A percentile compares a stretch with the other conserved stretches of the same genome.
phyloP scores from a whole-genome alignment of 2,329 filamentous ascomycete species.

The Ceratocystis variospora region DNA sequence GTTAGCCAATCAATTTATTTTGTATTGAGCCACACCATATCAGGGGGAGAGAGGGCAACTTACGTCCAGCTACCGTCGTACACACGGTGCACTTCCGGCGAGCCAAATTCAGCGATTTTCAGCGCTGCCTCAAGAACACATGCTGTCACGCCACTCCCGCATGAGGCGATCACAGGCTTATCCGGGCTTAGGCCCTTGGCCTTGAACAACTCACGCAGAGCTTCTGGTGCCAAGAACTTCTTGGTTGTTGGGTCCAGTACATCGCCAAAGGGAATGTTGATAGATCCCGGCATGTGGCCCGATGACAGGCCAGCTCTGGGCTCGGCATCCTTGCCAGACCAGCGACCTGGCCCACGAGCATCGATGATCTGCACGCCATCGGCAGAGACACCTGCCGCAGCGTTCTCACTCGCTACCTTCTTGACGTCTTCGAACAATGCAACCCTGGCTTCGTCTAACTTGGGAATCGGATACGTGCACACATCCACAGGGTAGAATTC shows the following conservation, averaged over 20 bases:
- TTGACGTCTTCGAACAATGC: slow-evolving; percentile 72
- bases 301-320: slow-evolving; percentile 74
- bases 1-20: slow-evolving; percentile 23
- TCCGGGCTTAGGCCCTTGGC: slow-evolving; percentile 64
- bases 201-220: slow-evolving; percentile 63
- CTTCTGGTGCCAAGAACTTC: slow-evolving; percentile 55
- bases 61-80: slow-evolving; percentile 98
- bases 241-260: slow-evolving; percentile 76
- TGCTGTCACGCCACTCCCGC: slow-evolving; percentile 88
- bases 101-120: slow-evolving; percentile 60
- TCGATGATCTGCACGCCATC: slow-evolving; percentile 82
- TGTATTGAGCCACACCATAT: too few relatives aligned
- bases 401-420: slow-evolving; percentile 58
- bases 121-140: slow-evolving; percentile 81
- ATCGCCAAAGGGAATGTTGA: slow-evolving; percentile 65
- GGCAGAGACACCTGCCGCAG: slow-evolving; percentile 68
- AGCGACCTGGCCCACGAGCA: slow-evolving; percentile 66
- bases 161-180: slow-evolving; percentile 74
- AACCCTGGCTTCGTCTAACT: slow-evolving; percentile 50
- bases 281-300: slow-evolving; percentile 81
- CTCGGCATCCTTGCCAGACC: slow-evolving; percentile 70
- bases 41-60: slow-evolving; percentile 30
- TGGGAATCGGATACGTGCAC: slow-evolving; percentile 49
- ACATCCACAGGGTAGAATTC: slow-evolving; percentile 54
- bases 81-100: slow-evolving; percentile 52